phyloP scores from a whole-genome alignment of 805 yeast genomes.

The Lachancea kluyveri region DNA sequence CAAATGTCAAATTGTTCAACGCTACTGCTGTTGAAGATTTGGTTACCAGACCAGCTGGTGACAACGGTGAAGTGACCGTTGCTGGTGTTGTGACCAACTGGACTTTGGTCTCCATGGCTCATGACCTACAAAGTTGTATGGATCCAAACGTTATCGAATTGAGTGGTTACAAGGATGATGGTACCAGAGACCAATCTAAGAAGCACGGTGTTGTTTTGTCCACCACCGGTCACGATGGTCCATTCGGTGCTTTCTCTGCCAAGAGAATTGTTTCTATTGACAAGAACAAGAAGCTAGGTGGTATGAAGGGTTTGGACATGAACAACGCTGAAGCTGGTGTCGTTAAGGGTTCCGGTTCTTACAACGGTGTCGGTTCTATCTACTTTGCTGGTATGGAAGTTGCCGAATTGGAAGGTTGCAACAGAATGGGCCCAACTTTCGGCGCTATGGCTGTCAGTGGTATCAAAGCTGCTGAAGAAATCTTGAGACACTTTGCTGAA shows the following conservation, averaged over 20 bases:
- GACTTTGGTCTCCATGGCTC: slow-evolving; percentile 73
- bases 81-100: slow-evolving; percentile 83
- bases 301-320: slow-evolving; percentile 78
- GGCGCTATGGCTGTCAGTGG: slow-evolving; percentile 80
- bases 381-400: slow-evolving; percentile 65
- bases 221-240: slow-evolving; percentile 79
- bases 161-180: slow-evolving; percentile 30
- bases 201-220: slow-evolving; percentile 51
- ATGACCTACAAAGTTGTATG: slow-evolving; percentile 74
- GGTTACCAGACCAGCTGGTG: slow-evolving; percentile 59
- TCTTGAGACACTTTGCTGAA: slow-evolving; percentile 27
- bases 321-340: slow-evolving; percentile 70
- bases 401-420: slow-evolving; percentile 68
- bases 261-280: slow-evolving; percentile 57
- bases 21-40: slow-evolving; percentile 79
- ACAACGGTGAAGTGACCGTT: slow-evolving; percentile 51
- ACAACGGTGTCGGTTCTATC: slow-evolving; percentile 26
- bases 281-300: slow-evolving; percentile 43
- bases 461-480: slow-evolving; percentile 65
- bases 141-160: slow-evolving; percentile 74
- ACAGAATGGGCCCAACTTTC: slow-evolving; percentile 82
- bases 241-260: slow-evolving; percentile 74
- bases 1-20: slow-evolving; percentile 70
- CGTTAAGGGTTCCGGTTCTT: slow-evolving; percentile 55
- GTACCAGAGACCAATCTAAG: slow-evolving; percentile 30